Evolutionary conservation across 331 rosid species (phyloP), one percentile per base, ranked within the genome.

Genomic region (Quercus phellos): DNA sequence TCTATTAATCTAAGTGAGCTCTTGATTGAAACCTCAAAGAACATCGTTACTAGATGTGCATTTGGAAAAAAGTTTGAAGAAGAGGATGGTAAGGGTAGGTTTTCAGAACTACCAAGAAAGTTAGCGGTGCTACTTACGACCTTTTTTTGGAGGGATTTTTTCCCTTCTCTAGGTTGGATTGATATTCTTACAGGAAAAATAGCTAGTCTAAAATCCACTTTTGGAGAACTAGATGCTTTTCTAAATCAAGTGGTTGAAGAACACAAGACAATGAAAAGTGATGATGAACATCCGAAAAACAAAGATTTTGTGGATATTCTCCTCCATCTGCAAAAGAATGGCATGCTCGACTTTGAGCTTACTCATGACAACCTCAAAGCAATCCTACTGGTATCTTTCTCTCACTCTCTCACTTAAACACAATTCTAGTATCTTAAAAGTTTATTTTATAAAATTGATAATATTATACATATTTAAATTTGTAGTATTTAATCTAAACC

Each of bases 301-400:
- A 78, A 84, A 34, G 86, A 76, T 30, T 87, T 88, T 0, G 83
- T 85, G 74, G 87, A 88, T 70, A 79, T 79, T 35, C 85, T 90
- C 0, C 87, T 87, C 8, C 71, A 78, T 5, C 73, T 83, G 30
- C 85, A 77, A 38, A 21, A 74, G 43, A 68, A 68, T 38, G 26
- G 4, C 50, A 5, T 0, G 56, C 55, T 70, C 2, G 81, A 35
- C 34, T 54, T 54, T 14, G n/a, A 83, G 14, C 64, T 89, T 69
- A 58, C 86, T 59, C 38, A 1, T 0, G 74, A 38, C 66, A 73
- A 76, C 68, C 4, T 88, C 50, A 92, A 88, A 85, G 87, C 81
- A 60, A 29, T 88, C 6, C 4, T 90, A 32, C 2, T 58, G 74
- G 93, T 87, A 1, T 56, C 60, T 50, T 9, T 4, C 4, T 4